Conservation (phyloP, 345 rosid genomes). For the Camelina sativa region DNA sequence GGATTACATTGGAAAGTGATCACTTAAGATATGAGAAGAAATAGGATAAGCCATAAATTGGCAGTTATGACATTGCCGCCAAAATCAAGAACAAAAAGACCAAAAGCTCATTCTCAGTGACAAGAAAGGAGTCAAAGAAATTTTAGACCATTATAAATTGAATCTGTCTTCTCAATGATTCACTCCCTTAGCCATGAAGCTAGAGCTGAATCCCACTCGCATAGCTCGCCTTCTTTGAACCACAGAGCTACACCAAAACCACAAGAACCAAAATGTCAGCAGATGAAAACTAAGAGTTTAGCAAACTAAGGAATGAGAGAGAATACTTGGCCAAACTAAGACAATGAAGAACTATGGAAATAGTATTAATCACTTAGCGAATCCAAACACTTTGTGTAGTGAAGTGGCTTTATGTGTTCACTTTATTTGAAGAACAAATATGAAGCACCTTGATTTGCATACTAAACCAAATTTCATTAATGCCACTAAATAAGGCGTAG, state of each 20-base stretch:
- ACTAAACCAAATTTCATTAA: neutral
- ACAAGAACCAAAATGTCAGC: conserved; percentile 11
- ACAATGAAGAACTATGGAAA: neutral
- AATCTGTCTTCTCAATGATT: conserved; percentile 38
- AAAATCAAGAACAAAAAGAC: conserved; percentile 26
- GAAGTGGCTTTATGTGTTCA: neutral
- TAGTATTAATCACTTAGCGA: neutral
- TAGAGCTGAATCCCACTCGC: conserved; percentile 81
- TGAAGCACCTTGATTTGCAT: neutral
- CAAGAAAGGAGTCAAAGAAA: neutral
- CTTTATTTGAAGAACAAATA: neutral
- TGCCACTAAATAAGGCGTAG: neutral
- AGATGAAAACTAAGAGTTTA: neutral
- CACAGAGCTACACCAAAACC: conserved; percentile 61
- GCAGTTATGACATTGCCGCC: conserved; percentile 20
- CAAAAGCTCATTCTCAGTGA: conserved; percentile 25
- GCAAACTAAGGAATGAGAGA: neutral
- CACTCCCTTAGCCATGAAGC: conserved; percentile 79
- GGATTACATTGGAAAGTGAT: conserved; percentile 2
- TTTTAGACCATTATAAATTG: conserved; percentile 7
- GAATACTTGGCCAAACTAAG: neutral
- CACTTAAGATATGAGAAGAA: neutral
- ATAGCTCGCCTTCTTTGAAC: conserved; percentile 89
- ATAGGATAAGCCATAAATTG: neutral
- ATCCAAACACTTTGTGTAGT: neutral